Base-by-base conservation (phyloP, 371 early-diverging fungal species). In the Zychaea mexicana region DNA sequence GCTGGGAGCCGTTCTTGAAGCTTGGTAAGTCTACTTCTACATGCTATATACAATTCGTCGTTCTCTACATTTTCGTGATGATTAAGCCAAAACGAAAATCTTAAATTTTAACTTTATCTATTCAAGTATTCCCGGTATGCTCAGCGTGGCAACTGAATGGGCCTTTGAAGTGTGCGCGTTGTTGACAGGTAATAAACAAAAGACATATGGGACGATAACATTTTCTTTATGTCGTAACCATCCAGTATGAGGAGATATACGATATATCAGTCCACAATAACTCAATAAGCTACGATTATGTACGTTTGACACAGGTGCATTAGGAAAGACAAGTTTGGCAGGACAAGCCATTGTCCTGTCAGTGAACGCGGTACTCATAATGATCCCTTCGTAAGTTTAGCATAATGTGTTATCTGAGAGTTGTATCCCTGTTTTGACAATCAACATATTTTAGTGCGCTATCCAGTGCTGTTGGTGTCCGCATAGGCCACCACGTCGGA, bases 131-230 rank as follows among this genome's bases (percentile, higher is more conserved):
- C 81, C 81, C 15, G 81, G 81, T 0, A 81, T 81, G 81, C 57
- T 81, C 21, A 81, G 81, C 60, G 72, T 77, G 1, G 71, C 76
- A 1, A 76, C 78, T 2, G 81, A 81, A 38, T 81, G 78, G 81
- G 81, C 81, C 0, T 81, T 81, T 58, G 81, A 81, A 70, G 72
- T 81, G 9, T 81, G 81, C 57, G 81, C 78, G 15, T 62, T 81
- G 7, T 39, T 76, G 19, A 66, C 81, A 21, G 79, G 68, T 67
- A 60, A n/a, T n/a, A 54, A 2, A n/a, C n/a, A n/a, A n/a, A n/a
- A n/a, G n/a, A n/a, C n/a, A n/a, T n/a, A n/a, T n/a, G n/a, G n/a
- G n/a, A n/a, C n/a, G n/a, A n/a, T n/a, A n/a, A n/a, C n/a, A n/a
- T n/a, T n/a, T n/a, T n/a, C n/a, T n/a, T n/a, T n/a, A n/a, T n/a